Conservation (phyloP, 2,329 filamentous ascomycete species). For the Aspergillus felis region DNA sequence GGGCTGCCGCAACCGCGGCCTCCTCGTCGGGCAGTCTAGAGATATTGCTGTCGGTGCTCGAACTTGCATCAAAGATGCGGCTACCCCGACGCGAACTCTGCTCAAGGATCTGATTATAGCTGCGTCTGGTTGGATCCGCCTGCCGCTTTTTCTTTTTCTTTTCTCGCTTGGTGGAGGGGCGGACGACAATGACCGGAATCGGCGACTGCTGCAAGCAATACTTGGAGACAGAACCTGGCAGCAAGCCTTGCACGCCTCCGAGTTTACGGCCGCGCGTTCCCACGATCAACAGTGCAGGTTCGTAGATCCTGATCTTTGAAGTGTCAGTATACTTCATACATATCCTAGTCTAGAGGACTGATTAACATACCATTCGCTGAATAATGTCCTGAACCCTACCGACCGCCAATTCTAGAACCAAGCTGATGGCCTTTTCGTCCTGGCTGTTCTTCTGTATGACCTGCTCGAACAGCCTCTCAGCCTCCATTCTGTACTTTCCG, state of each 20-base stretch:
- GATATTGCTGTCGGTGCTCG: conserved; percentile 45
- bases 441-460: conserved; percentile 77
- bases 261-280: conserved; percentile 81
- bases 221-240: conserved; percentile 87
- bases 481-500: conserved; percentile 71
- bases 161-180: conserved; percentile 78
- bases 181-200: conserved; percentile 87
- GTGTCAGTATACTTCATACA: conserved; percentile 7
- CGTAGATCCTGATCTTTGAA: conserved; percentile 78
- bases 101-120: conserved; percentile 73
- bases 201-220: conserved; percentile 93
- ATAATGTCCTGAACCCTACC: conserved; percentile 89
- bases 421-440: conserved; percentile 73
- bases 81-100: conserved; percentile 53
- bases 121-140: conserved; percentile 69
- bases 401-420: conserved; percentile 81
- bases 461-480: conserved; percentile 66
- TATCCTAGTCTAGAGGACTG: background rate
- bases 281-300: conserved; percentile 86
- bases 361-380: conserved; percentile 69
- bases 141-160: conserved; percentile 86
- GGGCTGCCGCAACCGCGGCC: conserved; percentile 48
- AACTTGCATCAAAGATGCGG: conserved; percentile 49
- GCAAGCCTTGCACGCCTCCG: conserved; percentile 78
- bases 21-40: conserved; percentile 46